Evolutionary conservation across 352 stramenopile genomes (phyloP), one percentile per base, ranked within the genome.

Genomic region (Thalassiosira exigua): DNA sequence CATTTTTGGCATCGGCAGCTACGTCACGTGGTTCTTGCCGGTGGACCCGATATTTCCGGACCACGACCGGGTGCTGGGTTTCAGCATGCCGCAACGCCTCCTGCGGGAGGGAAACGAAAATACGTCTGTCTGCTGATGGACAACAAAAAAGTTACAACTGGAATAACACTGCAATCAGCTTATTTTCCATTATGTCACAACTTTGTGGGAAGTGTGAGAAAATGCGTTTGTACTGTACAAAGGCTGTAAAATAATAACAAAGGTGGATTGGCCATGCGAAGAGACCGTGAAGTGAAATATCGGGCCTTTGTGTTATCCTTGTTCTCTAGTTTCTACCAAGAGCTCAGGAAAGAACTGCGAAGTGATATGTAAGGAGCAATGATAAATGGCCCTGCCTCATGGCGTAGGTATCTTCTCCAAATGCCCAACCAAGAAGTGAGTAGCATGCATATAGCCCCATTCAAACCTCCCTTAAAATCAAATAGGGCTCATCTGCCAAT

Each of bases 1-100:
- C 75, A 82, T 95, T 17, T 92, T 93, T 82, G 87, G 90, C 5
- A 90, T 90, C 56, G 81, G 80, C 39, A 61, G 74, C 56, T 86
- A 81, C 44, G 68, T 84, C 24, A 85, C 82, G 22, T 94, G 86
- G 88, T 65, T 78, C 21, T 75, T 94, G 29, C 87, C 86, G 4
- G 51, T 90, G 1, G 85, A 93, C 68, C 85, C 87, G n/a, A 82
- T 92, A 36, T 92, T 92, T 69, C 67, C 75, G 44, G 83, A 90
- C 64, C 79, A 86, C 58, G 74, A 92, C 78, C 54, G 71, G 24
- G 72, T 79, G 21, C 79, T 87, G 73, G 86, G 86, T 51, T 90
- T 85, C 51, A 86, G 71, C 44, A 84, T 75, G 30, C 84, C 84
- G n/a, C 80, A 88, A 50, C 68, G 84, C 30, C 51, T 90, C 58